Base-by-base conservation (phyloP, 2,329 filamentous ascomycete species). In the Cercospora canescens region DNA sequence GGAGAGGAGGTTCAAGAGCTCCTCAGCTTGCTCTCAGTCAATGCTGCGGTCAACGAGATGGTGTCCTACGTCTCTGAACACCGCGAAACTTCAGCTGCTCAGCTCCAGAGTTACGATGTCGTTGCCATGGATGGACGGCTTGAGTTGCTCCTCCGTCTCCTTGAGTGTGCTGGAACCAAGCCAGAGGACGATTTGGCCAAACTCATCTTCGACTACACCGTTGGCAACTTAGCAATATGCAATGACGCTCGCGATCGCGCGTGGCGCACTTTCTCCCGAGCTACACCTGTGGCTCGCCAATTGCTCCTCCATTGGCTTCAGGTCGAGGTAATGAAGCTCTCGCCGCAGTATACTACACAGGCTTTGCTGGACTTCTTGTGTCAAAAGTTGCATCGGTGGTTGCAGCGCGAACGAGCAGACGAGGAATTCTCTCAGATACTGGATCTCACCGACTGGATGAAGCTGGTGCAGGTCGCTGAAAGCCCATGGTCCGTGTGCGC, bases 121-220 rank as follows among this genome's bases (percentile, higher is more conserved):
- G 48, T 60, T 14, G 67, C 56, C 16, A 37, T 70, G 2, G 59
- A 52, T 7, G n/a, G 54, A 2, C 61, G 71, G 35, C 83, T 91
- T 39, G 84, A 88, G 1, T 91, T 92, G 71, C 83, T 91, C 21
- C 82, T 84, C 45, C 82, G 83, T 16, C 62, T 74, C 28, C 60
- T 72, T 39, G 59, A 65, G n/a, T 39, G 69, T 14, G 48, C 65
- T 8, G 60, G 35, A 7, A 32, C 32, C 8, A 37, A 61, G 3
- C 48, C 60, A 48, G 54, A 64, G 24, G 67, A 67, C 11, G 64
- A 58, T 3, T 45, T 62, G 8, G 54, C 61, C 48, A 32, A 65
- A 39, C 30, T 64, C 9, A 39, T 73, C 18, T 72, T 69, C 60
- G 39, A 60, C 2, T 66, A 62, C 48, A 65, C 69, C 2, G 60